Percentiles rank a stretch among this genome's conserved stretches.
Evolutionary conservation across 352 stramenopile genomes (phyloP).

Genomic region (Globisporangium ultimum): DNA sequence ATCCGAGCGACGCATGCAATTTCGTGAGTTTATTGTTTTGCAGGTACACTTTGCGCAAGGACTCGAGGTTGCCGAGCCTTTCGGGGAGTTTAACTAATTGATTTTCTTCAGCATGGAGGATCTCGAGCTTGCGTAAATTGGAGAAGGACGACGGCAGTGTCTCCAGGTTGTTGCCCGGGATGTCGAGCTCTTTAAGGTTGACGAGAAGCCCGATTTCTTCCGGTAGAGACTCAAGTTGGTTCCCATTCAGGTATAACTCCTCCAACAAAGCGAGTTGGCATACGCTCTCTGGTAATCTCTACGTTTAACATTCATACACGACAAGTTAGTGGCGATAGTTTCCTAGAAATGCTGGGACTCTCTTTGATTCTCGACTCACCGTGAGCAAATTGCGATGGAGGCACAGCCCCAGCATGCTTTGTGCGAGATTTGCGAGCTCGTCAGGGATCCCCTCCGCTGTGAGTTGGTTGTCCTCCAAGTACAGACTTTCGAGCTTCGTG

Average conservation of each 20-base stretch:
- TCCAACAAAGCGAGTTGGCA: slow-evolving; percentile 66
- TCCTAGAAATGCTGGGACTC: too few relatives aligned
- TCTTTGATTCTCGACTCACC: slow-evolving; percentile 16
- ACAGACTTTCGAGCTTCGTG: slow-evolving; percentile 70
- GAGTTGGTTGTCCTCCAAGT: slow-evolving; percentile 85
- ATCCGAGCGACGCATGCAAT: slow-evolving; percentile 72
- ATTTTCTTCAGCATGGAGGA: slow-evolving; percentile 81
- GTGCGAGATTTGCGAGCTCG: slow-evolving; percentile 36
- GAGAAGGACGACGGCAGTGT: slow-evolving; percentile 64
- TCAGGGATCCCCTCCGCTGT: slow-evolving; percentile 55
- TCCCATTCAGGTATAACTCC: slow-evolving; percentile 85
- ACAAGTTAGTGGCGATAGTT: too few relatives aligned
- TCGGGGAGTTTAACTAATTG: slow-evolving; percentile 77
- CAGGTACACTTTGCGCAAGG: slow-evolving; percentile 79
- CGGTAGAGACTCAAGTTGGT: slow-evolving; percentile 56
- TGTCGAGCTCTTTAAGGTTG: slow-evolving; percentile 75
- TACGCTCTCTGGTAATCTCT: slow-evolving; percentile 62
- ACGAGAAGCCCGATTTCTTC: slow-evolving; percentile 71
- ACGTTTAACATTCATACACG: not conserved
- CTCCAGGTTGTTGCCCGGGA: slow-evolving; percentile 66
- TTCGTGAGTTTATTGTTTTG: slow-evolving; percentile 83
- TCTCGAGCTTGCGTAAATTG: slow-evolving; percentile 68
- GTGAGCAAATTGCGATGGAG: slow-evolving; percentile 80
- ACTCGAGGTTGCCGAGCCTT: slow-evolving; percentile 49
- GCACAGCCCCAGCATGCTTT: slow-evolving; percentile 61